Percentiles rank a stretch among this genome's conserved stretches.
Conservation (phyloP, 1,284 basidiomycete genomes). For the Fomitopsis pinicola region DNA sequence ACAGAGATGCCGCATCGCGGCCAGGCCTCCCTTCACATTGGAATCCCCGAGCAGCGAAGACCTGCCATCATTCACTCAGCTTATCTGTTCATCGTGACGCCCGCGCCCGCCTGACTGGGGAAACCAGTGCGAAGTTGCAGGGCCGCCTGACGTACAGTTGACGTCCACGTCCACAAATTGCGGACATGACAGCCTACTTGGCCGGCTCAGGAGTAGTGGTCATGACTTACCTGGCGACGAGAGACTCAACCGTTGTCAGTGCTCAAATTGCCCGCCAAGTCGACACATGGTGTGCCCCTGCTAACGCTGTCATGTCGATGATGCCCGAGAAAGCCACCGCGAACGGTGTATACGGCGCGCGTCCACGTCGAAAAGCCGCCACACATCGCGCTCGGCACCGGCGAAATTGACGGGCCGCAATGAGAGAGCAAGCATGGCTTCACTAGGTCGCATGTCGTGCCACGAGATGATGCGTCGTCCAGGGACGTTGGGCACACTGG, state of each 20-base stretch:
- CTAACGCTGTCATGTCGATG: neutral
- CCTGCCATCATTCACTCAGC: conserved; percentile 20
- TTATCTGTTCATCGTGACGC: conserved; percentile 23
- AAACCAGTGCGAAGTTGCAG: conserved; percentile 3
- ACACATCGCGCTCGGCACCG: neutral
- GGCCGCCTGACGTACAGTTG: conserved; percentile 21
- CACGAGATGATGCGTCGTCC: neutral
- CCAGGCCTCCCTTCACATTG: conserved; percentile 18
- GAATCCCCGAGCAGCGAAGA: conserved; percentile 8
- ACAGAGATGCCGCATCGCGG: conserved; percentile 8
- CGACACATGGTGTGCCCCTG: neutral
- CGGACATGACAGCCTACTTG: neutral
- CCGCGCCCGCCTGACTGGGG: conserved; percentile 8
- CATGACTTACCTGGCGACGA: neutral
- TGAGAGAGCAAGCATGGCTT: neutral
- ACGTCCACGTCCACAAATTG: conserved; percentile 8
- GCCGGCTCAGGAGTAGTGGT: neutral
- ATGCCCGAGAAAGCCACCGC: neutral
- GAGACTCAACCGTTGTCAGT: neutral
- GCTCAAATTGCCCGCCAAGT: neutral
- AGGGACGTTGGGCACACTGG: neutral
- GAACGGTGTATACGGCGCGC: neutral
- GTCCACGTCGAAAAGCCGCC: neutral
- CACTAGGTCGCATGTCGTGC: neutral
- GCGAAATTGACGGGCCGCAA: neutral